Base-by-base conservation (phyloP, 768 basidiomycete genomes). In the Sarcodon sp. region DNA sequence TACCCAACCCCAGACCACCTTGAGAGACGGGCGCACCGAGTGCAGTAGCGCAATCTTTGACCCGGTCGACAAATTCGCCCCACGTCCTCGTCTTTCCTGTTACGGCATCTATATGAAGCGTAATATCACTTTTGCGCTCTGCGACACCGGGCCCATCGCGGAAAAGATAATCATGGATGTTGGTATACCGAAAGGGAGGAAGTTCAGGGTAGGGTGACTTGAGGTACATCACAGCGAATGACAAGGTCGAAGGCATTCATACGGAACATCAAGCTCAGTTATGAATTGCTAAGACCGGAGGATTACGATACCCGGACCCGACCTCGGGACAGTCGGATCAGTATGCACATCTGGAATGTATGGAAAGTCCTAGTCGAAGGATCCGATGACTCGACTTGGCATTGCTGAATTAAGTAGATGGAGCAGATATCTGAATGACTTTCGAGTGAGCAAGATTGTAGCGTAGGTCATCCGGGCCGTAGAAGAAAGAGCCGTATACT, bases 121-220 rank as follows among this genome's bases (percentile, higher is more conserved):
- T 70, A 55, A 66, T 78, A 51, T 87, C 75, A 0, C 73, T 65
- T 27, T 4, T 27, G 75, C 77, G 78, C 34, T 66, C 35, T 2
- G 65, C 66, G 46, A 79, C 74, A 12, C 75, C 80, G 0, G 72
- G 71, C 1, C 76, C 71, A 31, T 66, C 60, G 59, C 81, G 72
- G 45, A 82, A 58, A 47, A 77, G 39, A 51, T 81, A 59, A 27
- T 27, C 21, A 56, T 82, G 71, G 8, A 71, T 62, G 55, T 86
- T 86, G 8, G 65, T 57, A 13, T 73, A 70, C 3, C 75, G 73
- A 4, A 68, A 47, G 0, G 65, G 46, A 11, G 80, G 77, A 0
- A 76, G 58, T 0, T 75, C 67, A 4, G 79, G 77, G 53, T 67
- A 83, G 33, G 64, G 63, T 5, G 83, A 85, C 51, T 69, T 75